phyloP scores from a whole-genome alignment of 345 rosid genomes.

The Dimocarpus longan region DNA sequence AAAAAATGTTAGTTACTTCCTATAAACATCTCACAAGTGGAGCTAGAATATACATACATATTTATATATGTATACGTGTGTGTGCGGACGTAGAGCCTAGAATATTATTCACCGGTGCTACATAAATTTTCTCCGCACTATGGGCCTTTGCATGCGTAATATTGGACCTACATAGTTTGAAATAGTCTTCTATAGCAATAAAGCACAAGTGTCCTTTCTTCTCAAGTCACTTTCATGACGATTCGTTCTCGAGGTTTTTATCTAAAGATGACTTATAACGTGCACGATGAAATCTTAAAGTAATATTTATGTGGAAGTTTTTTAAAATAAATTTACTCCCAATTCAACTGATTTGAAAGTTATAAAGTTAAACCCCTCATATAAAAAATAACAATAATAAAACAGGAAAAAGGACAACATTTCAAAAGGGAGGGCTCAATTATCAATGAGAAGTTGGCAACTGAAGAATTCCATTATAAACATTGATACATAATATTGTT shows the following conservation, averaged over 20 bases:
- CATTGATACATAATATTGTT: no score
- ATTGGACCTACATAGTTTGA: slow-evolving; percentile 19
- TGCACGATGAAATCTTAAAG: neutral
- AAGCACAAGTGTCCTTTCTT: slow-evolving; percentile 5
- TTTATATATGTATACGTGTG: no score
- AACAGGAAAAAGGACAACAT: no score
- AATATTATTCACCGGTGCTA: neutral
- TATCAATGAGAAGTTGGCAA: neutral
- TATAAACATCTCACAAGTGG: no score
- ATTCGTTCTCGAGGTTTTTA: slow-evolving; percentile 26
- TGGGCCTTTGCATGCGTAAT: slow-evolving; percentile 6
- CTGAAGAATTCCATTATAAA: no score
- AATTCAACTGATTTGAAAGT: neutral
- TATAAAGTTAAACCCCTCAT: neutral
- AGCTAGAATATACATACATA: no score
- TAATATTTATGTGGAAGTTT: neutral
- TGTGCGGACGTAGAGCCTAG: no score
- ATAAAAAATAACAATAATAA: no score
- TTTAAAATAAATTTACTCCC: neutral
- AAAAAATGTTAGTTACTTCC: no score
- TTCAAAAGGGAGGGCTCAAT: neutral
- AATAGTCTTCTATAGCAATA: neutral
- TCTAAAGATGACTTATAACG: neutral
- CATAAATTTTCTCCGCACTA: neutral
- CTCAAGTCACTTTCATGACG: slow-evolving; percentile 27